phyloP scores from a whole-genome alignment of 495 filamentous ascomycete species.

The Penicillium angulare region DNA sequence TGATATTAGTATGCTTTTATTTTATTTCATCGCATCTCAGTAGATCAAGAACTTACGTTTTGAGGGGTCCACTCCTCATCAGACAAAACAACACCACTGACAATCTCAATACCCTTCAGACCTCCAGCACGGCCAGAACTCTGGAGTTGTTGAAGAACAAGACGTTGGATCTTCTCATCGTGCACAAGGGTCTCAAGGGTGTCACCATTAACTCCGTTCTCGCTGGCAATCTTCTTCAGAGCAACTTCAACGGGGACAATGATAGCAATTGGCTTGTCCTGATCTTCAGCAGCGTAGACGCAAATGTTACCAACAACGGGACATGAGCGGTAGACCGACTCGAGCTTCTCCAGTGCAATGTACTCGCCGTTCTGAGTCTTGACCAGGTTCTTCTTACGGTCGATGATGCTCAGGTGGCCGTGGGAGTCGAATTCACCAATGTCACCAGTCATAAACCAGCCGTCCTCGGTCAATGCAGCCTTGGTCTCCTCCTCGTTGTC shows the following conservation, averaged over 20 bases:
- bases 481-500: constrained; percentile 83
- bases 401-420: constrained; percentile 84
- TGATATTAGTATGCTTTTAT: not conserved
- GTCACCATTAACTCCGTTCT: constrained; percentile 68
- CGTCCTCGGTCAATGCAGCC: constrained; percentile 68
- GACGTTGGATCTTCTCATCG: constrained; percentile 71
- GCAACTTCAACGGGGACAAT: constrained; percentile 87
- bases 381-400: constrained; percentile 97
- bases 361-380: constrained; percentile 97
- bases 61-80: constrained; percentile 98
- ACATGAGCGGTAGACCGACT: constrained; percentile 86
- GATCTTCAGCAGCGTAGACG: constrained; percentile 77
- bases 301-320: constrained; percentile 92
- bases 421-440: constrained; percentile 85
- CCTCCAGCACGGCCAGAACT: constrained; percentile 70
- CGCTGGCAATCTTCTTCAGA: constrained; percentile 77
- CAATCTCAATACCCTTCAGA: constrained; percentile 82
- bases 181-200: constrained; percentile 78
- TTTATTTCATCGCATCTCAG: not conserved
- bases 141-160: constrained; percentile 84
- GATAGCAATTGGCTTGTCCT: constrained; percentile 87
- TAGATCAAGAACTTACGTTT: constrained; percentile 65
- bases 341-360: constrained; percentile 97
- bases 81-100: constrained; percentile 86
- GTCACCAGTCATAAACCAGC: constrained; percentile 96